phyloP scores from a whole-genome alignment of 2,329 filamentous ascomycete genomes.

The Fusarium chlamydosporum region DNA sequence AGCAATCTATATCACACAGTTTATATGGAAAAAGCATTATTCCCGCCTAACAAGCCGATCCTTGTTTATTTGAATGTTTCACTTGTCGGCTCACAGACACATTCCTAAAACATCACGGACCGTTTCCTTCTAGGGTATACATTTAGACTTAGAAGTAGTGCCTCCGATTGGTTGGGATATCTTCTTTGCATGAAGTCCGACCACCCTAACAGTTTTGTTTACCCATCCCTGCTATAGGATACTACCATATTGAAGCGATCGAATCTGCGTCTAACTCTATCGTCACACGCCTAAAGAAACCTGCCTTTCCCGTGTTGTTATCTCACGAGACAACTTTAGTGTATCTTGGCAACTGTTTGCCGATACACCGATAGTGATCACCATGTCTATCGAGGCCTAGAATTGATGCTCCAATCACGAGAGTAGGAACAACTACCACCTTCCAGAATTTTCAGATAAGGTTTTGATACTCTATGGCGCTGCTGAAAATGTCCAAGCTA shows the following conservation, averaged over 20 bases:
- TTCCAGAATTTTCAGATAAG: not conserved
- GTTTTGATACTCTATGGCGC: too few relatives aligned
- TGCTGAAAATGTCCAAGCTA: too few relatives aligned
- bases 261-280: not conserved
- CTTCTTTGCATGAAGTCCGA: not conserved
- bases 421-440: not conserved
- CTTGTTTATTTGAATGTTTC: slow-evolving; percentile 28
- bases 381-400: not conserved
- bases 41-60: slow-evolving; percentile 5
- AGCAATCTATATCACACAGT: slow-evolving; percentile 4
- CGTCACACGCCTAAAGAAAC: not conserved
- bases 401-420: not conserved
- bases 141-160: not conserved
- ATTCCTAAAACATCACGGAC: slow-evolving; percentile 28
- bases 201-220: not conserved
- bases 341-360: not conserved
- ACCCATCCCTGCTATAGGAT: not conserved
- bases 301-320: not conserved
- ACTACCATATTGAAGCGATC: slow-evolving; percentile 11
- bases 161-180: slow-evolving; percentile 17
- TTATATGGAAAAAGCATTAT: slow-evolving; percentile 22
- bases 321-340: not conserved
- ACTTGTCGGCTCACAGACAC: slow-evolving; percentile 14
- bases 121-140: slow-evolving; percentile 14
- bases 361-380: slow-evolving; percentile 8